These are phyloP conservation scores for Saccharomycopsis fibuligera DNA, from an alignment of 805 yeast species.

Conservation along the genomic window DNA sequence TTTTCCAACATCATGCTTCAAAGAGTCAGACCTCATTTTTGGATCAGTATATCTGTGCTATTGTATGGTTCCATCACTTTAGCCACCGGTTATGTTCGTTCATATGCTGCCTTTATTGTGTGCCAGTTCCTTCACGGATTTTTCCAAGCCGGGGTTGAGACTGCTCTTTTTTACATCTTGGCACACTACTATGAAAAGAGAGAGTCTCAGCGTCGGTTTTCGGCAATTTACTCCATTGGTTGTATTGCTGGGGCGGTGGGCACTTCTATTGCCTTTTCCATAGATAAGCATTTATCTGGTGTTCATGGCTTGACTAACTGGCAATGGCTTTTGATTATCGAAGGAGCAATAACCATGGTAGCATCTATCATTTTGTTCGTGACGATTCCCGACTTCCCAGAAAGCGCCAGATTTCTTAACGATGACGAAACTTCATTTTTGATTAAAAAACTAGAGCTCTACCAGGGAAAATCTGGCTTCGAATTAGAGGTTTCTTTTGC, in stretches of 20 bases:
- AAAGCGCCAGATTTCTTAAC: conserved; percentile 49
- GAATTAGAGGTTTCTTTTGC: conserved; percentile 39
- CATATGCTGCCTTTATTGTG: conserved; percentile 50
- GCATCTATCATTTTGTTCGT: conserved; percentile 34
- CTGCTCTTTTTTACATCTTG: conserved; percentile 66
- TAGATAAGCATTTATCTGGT: conserved; percentile 41
- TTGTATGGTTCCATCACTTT: conserved; percentile 59
- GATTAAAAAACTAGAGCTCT: conserved; percentile 53
- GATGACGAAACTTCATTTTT: conserved; percentile 47
- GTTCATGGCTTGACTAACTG: conserved; percentile 42
- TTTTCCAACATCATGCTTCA: conserved; percentile 58
- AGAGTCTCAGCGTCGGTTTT: conserved; percentile 64
- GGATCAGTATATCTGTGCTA: conserved; percentile 54
- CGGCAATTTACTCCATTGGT: conserved; percentile 58
- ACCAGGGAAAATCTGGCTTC: conserved; percentile 43
- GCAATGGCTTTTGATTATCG: conserved; percentile 47
- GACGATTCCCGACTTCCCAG: conserved; percentile 68
- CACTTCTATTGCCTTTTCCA: conserved; percentile 63
- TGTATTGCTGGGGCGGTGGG: conserved; percentile 74
- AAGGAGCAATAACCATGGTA: conserved; percentile 34
- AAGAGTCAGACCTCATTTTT: conserved; percentile 53
- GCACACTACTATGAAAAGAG: conserved; percentile 57
- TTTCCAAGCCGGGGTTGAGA: conserved; percentile 68
- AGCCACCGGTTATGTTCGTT: conserved; percentile 57
- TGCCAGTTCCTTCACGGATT: conserved; percentile 62